Base-by-base conservation (phyloP, 108 stramenopile genomes). In the Hondaea fermentalgiana region DNA sequence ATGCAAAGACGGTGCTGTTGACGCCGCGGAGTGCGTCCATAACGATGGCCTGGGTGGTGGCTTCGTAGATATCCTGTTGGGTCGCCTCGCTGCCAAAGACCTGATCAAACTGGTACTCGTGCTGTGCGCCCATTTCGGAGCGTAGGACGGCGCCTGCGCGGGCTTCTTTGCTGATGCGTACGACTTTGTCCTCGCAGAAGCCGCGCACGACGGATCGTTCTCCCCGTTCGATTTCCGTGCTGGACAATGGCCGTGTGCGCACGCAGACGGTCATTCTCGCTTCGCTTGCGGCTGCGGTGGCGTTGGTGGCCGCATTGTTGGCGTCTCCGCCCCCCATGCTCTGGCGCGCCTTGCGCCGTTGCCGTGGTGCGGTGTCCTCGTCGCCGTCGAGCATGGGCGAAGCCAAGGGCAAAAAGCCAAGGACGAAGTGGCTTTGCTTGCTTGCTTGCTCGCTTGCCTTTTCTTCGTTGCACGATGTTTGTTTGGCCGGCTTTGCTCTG, bases 1-100 rank as follows among this genome's bases (percentile, higher is more conserved):
- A 94, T 44, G 93, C 93, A 43, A 93, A 93, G 19, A 93, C 91
- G 51, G 93, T 93, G 69, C 93, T 89, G 59, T 93, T 93, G 89
- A 90, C 57, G 51, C 93, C 93, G 44, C 92, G 87, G 17, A 93
- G 58, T 3, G 93, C 87, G 43, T 90, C 71, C 19, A 89, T 43
- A 47, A 93, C 45, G 51, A 93, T 59, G 47, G 60, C 87, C 59
- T 55, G 10, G 28, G 92, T 90, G 16, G 93, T 92, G 58, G 72
- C 44, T 5, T 90, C 71, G 91, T 91, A 93, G 4, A 93, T 90
- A 10, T 29, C 8, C 5, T 44, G 16, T 47, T 91, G 91, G 43
- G 14, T 19, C n/a, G 59, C 45, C 10, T 29, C 89, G 14, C 58
- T 72, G 12, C 91, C 92, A 59, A 92, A 93, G 57, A 91, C 93